Percentiles rank a stretch among this genome's conserved stretches.
Conservation (phyloP, 148 eudicot genomes). For the Euryodendron excelsum region DNA sequence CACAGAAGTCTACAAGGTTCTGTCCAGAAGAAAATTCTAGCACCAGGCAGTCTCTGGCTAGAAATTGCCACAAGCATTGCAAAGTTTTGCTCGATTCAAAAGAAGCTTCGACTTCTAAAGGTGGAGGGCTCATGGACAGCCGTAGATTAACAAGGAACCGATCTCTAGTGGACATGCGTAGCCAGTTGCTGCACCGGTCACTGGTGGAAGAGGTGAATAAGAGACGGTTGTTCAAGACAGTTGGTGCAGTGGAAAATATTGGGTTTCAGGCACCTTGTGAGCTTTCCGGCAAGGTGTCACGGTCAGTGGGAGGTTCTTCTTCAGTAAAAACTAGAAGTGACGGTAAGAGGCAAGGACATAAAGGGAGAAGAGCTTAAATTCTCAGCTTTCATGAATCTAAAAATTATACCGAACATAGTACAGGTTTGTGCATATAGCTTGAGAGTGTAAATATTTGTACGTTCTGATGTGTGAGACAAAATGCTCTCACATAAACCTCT, state of each 20-base stretch:
- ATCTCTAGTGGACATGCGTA: conserved; percentile 45
- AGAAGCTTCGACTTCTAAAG: conserved; percentile 23
- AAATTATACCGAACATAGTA: not conserved
- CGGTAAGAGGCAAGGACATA: conserved; percentile 15
- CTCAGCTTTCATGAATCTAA: not conserved
- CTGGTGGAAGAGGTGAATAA: conserved; percentile 45
- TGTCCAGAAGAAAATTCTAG: conserved; percentile 20
- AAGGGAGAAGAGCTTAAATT: conserved; percentile 16
- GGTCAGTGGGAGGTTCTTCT: not conserved
- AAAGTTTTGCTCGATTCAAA: conserved; percentile 18
- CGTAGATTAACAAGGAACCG: conserved; percentile 36
- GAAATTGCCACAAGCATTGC: conserved; percentile 11
- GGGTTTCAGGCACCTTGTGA: conserved; percentile 42
- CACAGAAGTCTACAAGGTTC: conserved; percentile 27
- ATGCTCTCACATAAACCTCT: too few relatives aligned
- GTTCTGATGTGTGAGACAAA: too few relatives aligned
- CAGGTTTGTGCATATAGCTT: not conserved
- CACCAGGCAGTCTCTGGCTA: not conserved
- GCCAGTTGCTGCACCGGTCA: conserved; percentile 46
- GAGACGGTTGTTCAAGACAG: conserved; percentile 46
- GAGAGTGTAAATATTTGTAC: not conserved
- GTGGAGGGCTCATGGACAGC: conserved; percentile 6
- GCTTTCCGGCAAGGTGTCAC: conserved; percentile 15
- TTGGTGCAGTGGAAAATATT: conserved; percentile 38
- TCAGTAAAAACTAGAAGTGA: conserved; percentile 2